Evolutionary conservation across 1,284 basidiomycete genomes (phyloP), one percentile per base, ranked within the genome.

Genomic region (Porogramme epimiltina): DNA sequence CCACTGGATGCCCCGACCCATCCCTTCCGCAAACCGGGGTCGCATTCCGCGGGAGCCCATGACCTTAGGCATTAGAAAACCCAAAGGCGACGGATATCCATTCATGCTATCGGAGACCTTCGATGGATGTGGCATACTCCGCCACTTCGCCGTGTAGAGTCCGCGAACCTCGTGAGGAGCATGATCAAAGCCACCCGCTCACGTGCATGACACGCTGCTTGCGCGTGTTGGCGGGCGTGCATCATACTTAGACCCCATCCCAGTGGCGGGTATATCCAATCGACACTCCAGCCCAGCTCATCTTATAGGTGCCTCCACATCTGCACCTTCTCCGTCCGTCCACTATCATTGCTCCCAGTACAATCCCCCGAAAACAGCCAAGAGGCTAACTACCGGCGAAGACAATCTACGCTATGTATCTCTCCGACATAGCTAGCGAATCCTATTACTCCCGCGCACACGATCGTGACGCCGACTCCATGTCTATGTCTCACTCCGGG

Each of bases 131-230:
- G 28, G 13, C 28, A 31, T 6, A 13, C 28, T 31, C 28, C 28
- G 28, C 28, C 6, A 31, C 28, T 6, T 13, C 8, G 28, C 28
- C 34, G 16, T n/a, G 6, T 6, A 18, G 34, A 37, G 34, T 37
- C 34, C 34, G 34, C 13, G 10, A 37, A 18, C 34, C 34, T 13
- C 34, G 34, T 16, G 34, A 37, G 34, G 5, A 49, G 40, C 47
- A 52, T 42, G 51, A 59, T 59, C 51, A 52, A 40, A 47, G 33
- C 25, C 44, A 26, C 43, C 42, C 39, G 46, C 37, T 44, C 63
- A 62, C 63, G 61, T 64, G 61, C 54, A 47, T 45, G 59, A 62
- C 66, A 67, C 61, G 66, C 66, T 64, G 64, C 64, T 64, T 59
- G 57, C 62, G 66, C 66, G 58, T 67, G 66, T 65, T 26, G 37